Evolutionary conservation across 78 protist species (phyloP).

Genomic region (Cyanophora paradoxa): DNA sequence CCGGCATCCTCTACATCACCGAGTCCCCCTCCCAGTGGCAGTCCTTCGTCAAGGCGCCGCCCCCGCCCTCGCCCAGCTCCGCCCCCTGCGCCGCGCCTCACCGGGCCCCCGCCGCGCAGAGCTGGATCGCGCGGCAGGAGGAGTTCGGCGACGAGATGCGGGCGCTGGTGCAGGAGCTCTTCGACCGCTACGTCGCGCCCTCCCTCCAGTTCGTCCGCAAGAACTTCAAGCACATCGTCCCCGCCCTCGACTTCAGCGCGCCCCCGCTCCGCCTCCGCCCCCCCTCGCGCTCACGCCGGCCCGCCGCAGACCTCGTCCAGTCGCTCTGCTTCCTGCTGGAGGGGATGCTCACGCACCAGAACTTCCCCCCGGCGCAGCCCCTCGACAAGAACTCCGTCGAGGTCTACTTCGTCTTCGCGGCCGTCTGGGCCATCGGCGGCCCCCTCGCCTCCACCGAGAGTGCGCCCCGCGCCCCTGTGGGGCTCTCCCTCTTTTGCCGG

Average conservation of each 20-base stretch:
- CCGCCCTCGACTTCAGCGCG: conserved; percentile 38
- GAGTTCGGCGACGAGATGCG: not conserved
- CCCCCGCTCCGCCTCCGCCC: too few relatives aligned
- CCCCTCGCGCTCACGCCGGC: too few relatives aligned
- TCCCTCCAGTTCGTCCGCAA: conserved; percentile 13
- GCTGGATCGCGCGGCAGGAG: not conserved
- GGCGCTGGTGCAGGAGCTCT: conserved; percentile 16
- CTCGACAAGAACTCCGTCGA: conserved; percentile 34
- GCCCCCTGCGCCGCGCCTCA: too few relatives aligned
- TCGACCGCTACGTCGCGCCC: conserved; percentile 29
- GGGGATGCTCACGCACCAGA: conserved; percentile 20
- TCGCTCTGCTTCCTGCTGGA: conserved; percentile 56
- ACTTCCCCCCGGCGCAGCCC: not conserved
- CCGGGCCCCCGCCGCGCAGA: too few relatives aligned
- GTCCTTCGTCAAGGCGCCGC: not conserved
- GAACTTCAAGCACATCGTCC: conserved; percentile 27
- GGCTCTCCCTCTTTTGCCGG: too few relatives aligned
- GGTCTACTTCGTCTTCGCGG: conserved; percentile 41
- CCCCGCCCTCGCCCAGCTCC: too few relatives aligned
- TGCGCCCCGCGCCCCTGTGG: too few relatives aligned
- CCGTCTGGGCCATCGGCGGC: conserved; percentile 67
- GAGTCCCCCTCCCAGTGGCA: not conserved
- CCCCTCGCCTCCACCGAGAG: too few relatives aligned
- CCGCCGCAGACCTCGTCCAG: conserved; percentile 37
- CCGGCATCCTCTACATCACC: conserved; percentile 22